Evolutionary conservation across 768 basidiomycete genomes (phyloP).

Genomic region (Mycena belliarum): DNA sequence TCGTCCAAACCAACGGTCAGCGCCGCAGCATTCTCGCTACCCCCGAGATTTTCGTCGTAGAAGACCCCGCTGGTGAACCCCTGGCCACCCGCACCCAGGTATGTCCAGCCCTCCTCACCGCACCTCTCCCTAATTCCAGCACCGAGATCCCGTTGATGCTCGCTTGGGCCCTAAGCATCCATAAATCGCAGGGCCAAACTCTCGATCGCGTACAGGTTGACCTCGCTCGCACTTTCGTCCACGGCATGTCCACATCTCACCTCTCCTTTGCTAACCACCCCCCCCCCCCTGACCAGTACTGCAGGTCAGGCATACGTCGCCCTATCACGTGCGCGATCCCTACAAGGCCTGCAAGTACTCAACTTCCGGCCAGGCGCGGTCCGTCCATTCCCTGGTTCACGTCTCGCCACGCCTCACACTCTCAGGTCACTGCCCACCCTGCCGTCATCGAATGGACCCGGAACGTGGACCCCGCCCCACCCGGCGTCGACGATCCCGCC

Average conservation of each 20-base stretch:
- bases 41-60: slow-evolving; percentile 83
- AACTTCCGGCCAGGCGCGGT: slow-evolving; percentile 63
- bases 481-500: too few relatives aligned
- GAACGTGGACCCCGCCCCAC: too few relatives aligned
- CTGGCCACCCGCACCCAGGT: slow-evolving; percentile 84
- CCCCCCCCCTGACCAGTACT: too few relatives aligned
- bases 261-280: neutral
- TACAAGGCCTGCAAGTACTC: slow-evolving; percentile 84
- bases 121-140: neutral
- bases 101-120: slow-evolving; percentile 17
- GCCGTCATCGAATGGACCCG: slow-evolving; percentile 77
- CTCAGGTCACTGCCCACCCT: slow-evolving; percentile 62
- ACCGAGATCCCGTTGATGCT: slow-evolving; percentile 90
- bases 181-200: slow-evolving; percentile 98
- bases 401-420: neutral
- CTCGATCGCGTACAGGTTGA: slow-evolving; percentile 94
- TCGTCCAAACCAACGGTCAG: too few relatives aligned
- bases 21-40: neutral
- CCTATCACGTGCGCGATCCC: slow-evolving; percentile 81
- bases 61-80: slow-evolving; percentile 81
- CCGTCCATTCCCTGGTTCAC: neutral
- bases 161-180: slow-evolving; percentile 98
- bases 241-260: slow-evolving; percentile 44
- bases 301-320: slow-evolving; percentile 88
- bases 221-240: slow-evolving; percentile 89